Base-by-base conservation (phyloP, 148 eudicot genomes). In the Polygonum aviculare region DNA sequence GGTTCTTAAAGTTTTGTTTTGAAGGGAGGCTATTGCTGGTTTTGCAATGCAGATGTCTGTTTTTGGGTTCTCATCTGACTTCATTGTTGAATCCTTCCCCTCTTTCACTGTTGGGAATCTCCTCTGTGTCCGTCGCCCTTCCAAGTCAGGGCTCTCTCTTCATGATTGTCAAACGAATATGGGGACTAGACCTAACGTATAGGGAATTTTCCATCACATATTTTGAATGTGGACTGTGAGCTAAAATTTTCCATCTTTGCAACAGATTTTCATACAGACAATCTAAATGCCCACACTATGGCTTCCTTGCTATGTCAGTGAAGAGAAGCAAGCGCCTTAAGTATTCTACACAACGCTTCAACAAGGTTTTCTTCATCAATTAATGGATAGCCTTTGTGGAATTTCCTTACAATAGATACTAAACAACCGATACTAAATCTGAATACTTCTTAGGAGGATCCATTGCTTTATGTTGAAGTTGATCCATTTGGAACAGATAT, bases 401-500 rank as follows among this genome's bases (percentile, higher is more conserved):
- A 36, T 1, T 65, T 21, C 36, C 36, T 31, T 65, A 11, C 22
- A 11, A 26, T 31, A n/a, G 2, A 15, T 60, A 22, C 4, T 36
- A 21, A 69, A 3, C 45, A 26, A 26, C 21, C n/a, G 2, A 15
- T 39, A 38, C 73, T 41, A 39, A 38, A 39, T 39, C 4, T 70
- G 73, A 41, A 41, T 22, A 6, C 73, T 70, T 60, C 69, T 69
- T 84, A 93, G 98, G 90, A 86, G 60, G 92, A 84, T 75, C 88
- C 75, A 36, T 79, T 91, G 77, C 87, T 87, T 48, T 91, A 91
- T 74, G 84, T 91, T 75, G 88, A 91, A 77, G 94, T 90, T 78
- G 98, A 91, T 87, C 93, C 94, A 15, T 87, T 79, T 14, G 97
- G 97, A 73, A 65, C 77, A 72, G 91, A 91, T 78, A n/a, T n/a